Conservation (phyloP, 2,329 filamentous ascomycete genomes). For the Pseudocercospora fuligena region DNA sequence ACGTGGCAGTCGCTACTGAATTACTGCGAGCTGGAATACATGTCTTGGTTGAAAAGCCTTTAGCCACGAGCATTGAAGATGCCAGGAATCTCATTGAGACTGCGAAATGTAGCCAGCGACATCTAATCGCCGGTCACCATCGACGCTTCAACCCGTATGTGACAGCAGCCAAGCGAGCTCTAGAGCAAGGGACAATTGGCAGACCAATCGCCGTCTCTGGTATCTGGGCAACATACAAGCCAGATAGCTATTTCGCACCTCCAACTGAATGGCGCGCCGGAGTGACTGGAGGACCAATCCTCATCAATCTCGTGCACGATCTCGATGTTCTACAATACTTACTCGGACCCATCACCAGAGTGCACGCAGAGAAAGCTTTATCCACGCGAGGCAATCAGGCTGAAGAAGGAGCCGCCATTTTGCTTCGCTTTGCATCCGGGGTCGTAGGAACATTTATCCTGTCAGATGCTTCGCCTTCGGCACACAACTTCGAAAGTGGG, state of each 20-base stretch:
- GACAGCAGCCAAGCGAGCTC: constrained; percentile 52
- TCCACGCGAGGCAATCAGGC: constrained; percentile 55
- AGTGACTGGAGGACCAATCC: constrained; percentile 53
- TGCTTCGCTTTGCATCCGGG: constrained; percentile 59
- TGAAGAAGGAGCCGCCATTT: constrained; percentile 62
- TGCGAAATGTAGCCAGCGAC: constrained; percentile 32
- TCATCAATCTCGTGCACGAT: constrained; percentile 67
- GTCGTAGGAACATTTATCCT: constrained; percentile 63
- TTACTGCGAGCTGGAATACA: constrained; percentile 57
- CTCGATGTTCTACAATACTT: constrained; percentile 63
- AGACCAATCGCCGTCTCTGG: constrained; percentile 58
- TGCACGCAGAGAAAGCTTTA: constrained; percentile 56
- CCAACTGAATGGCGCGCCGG: constrained; percentile 56
- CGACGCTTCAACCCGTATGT: constrained; percentile 64
- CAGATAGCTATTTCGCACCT: constrained; percentile 55
- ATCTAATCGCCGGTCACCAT: constrained; percentile 63
- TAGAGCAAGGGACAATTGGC: constrained; percentile 52
- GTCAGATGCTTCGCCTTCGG: constrained; percentile 57
- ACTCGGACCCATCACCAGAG: constrained; percentile 57
- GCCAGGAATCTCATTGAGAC: constrained; percentile 42
- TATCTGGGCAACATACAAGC: constrained; percentile 61
- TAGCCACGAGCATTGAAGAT: constrained; percentile 50
- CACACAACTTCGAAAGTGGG: constrained; percentile 61
- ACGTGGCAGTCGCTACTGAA: constrained; percentile 57
- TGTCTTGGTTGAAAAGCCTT: constrained; percentile 63